Evolutionary conservation across 805 yeast genomes (phyloP).

Genomic region (Millerozyma acaciae): DNA sequence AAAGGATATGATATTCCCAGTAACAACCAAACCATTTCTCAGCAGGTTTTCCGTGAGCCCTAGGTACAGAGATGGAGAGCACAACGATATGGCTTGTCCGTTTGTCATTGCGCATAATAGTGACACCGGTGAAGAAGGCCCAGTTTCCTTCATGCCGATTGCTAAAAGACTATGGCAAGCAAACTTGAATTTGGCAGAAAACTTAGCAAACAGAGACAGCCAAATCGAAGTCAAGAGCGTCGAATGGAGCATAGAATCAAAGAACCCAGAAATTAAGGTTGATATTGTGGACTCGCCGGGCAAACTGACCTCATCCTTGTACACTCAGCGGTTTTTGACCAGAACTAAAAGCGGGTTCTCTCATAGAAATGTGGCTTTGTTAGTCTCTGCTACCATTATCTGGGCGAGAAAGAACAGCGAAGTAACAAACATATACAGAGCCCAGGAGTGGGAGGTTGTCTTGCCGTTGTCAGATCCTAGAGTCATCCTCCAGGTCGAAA

Average conservation of each 20-base stretch:
- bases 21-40: constrained; percentile 22
- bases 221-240: constrained; percentile 15
- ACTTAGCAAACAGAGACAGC: constrained; percentile 2
- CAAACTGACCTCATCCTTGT: background rate
- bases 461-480: constrained; percentile 71
- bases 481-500: constrained; percentile 43
- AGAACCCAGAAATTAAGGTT: constrained; percentile 24
- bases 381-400: constrained; percentile 18
- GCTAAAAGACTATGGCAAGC: constrained; percentile 30
- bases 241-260: constrained; percentile 18
- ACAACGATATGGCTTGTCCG: constrained; percentile 35
- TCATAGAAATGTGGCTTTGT: constrained; percentile 35
- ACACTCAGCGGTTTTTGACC: constrained; percentile 29
- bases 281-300: constrained; percentile 10
- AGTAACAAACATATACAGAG: constrained; percentile 23
- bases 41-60: constrained; percentile 24
- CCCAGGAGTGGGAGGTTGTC: constrained; percentile 46
- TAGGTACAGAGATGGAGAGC: constrained; percentile 17
- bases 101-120: constrained; percentile 20
- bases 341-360: constrained; percentile 35
- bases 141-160: constrained; percentile 23
- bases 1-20: constrained; percentile 16
- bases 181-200: constrained; percentile 9
- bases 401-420: constrained; percentile 30
- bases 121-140: constrained; percentile 6